Evolutionary conservation across 2,329 filamentous ascomycete genomes (phyloP), one percentile per base, ranked within the genome.

Genomic region (Cladosporium sp.): DNA sequence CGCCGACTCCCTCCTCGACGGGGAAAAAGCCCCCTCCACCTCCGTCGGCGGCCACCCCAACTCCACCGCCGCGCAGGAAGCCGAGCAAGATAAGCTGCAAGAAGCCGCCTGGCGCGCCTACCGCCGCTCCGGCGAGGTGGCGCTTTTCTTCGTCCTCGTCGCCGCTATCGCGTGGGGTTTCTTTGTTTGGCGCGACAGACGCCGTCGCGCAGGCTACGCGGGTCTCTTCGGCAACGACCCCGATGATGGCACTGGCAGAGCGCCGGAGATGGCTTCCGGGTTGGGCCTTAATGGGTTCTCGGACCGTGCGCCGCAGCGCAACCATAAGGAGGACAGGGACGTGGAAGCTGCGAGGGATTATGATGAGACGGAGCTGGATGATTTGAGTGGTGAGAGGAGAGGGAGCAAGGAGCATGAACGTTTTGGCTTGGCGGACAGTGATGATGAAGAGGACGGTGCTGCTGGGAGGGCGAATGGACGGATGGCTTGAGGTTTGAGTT

Each of bases 41-140:
- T 44, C 40, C 8, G 51, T 53, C 5, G 51, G 51, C 8, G 84
- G 81, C 27, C 84, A 86, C 41, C 80, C 83, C 3, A 87, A 87
- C 65, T 83, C 80, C 56, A 89, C 81, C 20, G 75, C 75, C 12
- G 81, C 78, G n/a, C 80, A 83, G 60, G 77, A 87, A 62, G 80
- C 80, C 27, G 82, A 88, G 62, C 80, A 83, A 56, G 78, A 88
- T 63, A 83, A 86, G 63, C 71, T 96, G n/a, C 82, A 91, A 59
- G 82, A 89, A 22, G 89, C 90, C 15, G 88, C 91, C 62, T 95
- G 90, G 88, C 81, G 85, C 45, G 91, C 91, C 0, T 96, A 96
- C 69, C 86, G 86, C 65, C 85, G 88, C 61, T 93, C 88, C 2
- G 90, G 91, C 44, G 89, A 95, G 70, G 81, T 91, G 6, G 89